Evolutionary conservation across 768 basidiomycete species (phyloP), one percentile per base, ranked within the genome.

Genomic region (Austroboletus eburneus): DNA sequence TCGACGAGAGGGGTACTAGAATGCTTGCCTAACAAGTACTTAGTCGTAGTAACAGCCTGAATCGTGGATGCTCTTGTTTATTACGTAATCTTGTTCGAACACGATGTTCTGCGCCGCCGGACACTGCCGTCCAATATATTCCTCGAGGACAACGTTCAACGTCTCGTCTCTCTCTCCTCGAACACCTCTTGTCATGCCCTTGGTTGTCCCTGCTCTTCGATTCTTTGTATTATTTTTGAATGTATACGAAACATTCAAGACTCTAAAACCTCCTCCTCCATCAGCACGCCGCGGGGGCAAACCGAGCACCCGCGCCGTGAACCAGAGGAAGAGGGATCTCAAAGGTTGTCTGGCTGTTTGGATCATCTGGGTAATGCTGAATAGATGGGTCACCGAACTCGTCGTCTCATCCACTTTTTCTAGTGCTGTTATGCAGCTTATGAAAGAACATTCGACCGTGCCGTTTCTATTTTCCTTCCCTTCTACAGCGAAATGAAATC

Each of bases 401-500:
- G 36, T 44, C 30, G 32, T 45, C 55, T 54, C 46, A 57, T 40
- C 27, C 24, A 49, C 51, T 23, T 47, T 46, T 50, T 46, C 37
- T 54, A 90, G 87, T 81, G 77, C 57, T 87, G 81, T 59, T 76
- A 85, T 57, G 72, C 78, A 20, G 67, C 72, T 23, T 85, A 87
- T 50, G 90, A 91, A 64, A 74, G 80, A 35, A 71, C 78, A 18
- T 62, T 78, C 20, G 91, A 91, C 63, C 67, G 69, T 29, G 59
- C 87, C 43, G 66, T 90, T 45, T 78, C 78, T 55, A 67, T 91
- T 23, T 78, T 91, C 50, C 73, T 89, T 27, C 90, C 90, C 20
- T 92, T 92, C 62, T 91, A 92, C 65, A 79, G 81, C 57, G 86
- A 91, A 69, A 70, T 89, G 67, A 92, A 92, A 67, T 78, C 82